Base-by-base conservation (phyloP, 768 basidiomycete species). In the Calocybe indica region DNA sequence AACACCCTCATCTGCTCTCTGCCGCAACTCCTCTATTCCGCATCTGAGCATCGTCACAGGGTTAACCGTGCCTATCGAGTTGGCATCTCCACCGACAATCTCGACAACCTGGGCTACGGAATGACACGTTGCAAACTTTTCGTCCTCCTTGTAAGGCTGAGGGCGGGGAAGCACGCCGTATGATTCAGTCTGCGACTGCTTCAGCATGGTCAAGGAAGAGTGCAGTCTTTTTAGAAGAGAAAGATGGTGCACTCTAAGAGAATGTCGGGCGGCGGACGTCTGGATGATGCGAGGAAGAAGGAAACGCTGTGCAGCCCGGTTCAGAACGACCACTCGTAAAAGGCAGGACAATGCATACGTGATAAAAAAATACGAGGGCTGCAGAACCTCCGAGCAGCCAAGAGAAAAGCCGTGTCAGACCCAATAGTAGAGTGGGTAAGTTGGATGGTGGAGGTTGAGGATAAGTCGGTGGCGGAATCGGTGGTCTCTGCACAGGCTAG, bases 331-430 rank as follows among this genome's bases (percentile, higher is more conserved):
- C 35, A n/a, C 10, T 45, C 6, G 22, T 6, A 33, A 3, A 37
- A 39, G 12, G 4, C 10, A 30, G 3, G 38, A 7, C 40, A 12
- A 42, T 6, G 65, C 83, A 51, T 56, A 88, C 87, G 53, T 85
- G 79, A 65, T 87, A 89, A 40, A 84, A 55, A 44, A 87, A 67
- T 11, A 83, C 56, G 8, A 85, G 58, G 1, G 72, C 62, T 1
- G 79, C 75, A 39, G 83, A 81, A 7, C 83, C 75, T 5, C 88
- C 83, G 1, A 75, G 70, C 47, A 86, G 58, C 88, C 86, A 90
- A 8, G 74, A 69, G 43, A 85, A 74, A 13, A 88, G 63, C 37
- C 84, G 75, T 22, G 70, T 63, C 12, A 82, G 63, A 2, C 82
- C 85, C 8, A 81, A 61, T n/a, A 90, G 65, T 35, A 89, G 71